Base-by-base conservation (phyloP, 352 stramenopile species). In the Globisporangium irregulare region DNA sequence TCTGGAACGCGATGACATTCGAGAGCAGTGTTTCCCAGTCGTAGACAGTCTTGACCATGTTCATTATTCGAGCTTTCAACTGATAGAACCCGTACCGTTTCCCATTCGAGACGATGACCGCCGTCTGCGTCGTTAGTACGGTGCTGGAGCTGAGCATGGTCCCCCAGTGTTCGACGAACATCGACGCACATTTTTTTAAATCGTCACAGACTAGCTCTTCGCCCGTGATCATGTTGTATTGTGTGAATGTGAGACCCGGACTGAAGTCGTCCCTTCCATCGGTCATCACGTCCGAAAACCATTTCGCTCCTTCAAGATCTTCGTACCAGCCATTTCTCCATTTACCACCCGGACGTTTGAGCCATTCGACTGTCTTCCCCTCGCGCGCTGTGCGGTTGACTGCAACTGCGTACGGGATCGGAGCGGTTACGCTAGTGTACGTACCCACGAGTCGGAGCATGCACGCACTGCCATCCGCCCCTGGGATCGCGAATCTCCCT, bases 281-380 rank as follows among this genome's bases (percentile, higher is more conserved):
- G 18, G 24, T 71, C 5, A 18, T 34, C 12, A 71, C 51, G 8
- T 71, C 59, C 6, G 66, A 57, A 27, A 58, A 63, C 66, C 66
- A 71, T 14, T 57, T 61, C 53, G 20, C 7, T 0, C 69, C 67
- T 9, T 43, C 14, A 0, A 43, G 15, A 34, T 79, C 73, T 58
- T 74, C 73, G 50, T 80, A 80, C 76, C 76, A 83, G 0, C 76
- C 76, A 38, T 80, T 80, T 5, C 62, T 55, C 76, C 76, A 83
- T 7, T 59, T 29, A 0, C 76, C 76, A 5, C 59, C 65, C 1
- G 70, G 61, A 15, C 58, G 62, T 1, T 36, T 20, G 0, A 83
- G 73, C 68, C 67, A 79, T 27, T 72, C 60, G 4, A 32, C 43
- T 22, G 73, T 78, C 60, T 81, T 80, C 1, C n/a, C 0, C 27